Percentiles rank a stretch among this genome's conserved stretches.
Evolutionary conservation across 495 filamentous ascomycete species (phyloP).

Genomic region (Choiromyces venosus): DNA sequence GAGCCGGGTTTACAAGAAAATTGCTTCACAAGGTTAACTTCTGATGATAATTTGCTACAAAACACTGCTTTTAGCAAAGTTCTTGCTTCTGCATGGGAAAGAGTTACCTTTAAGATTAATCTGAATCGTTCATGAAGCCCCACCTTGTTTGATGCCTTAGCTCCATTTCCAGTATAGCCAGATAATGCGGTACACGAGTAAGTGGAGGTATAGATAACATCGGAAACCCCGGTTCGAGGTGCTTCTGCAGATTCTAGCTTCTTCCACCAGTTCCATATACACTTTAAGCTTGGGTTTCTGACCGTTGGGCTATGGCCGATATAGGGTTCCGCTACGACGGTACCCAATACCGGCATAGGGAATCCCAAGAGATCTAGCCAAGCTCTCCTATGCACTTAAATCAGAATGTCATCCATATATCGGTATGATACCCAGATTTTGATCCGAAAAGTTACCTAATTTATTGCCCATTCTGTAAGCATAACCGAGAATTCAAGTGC

Average conservation of each 20-base stretch:
- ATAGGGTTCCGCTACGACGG: too few species aligned
- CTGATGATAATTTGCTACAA: not conserved
- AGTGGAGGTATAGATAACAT: not conserved
- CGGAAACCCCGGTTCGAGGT: not conserved
- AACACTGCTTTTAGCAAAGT: not conserved
- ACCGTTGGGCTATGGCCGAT: too few species aligned
- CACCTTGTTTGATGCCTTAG: not conserved
- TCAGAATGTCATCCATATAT: not conserved
- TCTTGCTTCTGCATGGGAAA: not conserved
- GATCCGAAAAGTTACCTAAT: not conserved
- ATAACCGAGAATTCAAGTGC: not conserved
- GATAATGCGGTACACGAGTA: not conserved
- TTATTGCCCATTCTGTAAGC: not conserved
- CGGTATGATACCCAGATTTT: not conserved
- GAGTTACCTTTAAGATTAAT: not conserved
- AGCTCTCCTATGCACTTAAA: not conserved
- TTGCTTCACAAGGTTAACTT: not conserved
- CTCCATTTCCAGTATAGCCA: not conserved
- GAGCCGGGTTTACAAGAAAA: too few species aligned
- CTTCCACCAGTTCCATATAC: not conserved
- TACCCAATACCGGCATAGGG: too few species aligned
- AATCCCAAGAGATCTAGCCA: not conserved
- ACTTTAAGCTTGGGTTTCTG: not conserved
- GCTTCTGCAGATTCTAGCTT: not conserved
- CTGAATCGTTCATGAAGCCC: not conserved